Evolutionary conservation across 2,329 filamentous ascomycete genomes (phyloP).

Genomic region (Periglandula ipomoeae): DNA sequence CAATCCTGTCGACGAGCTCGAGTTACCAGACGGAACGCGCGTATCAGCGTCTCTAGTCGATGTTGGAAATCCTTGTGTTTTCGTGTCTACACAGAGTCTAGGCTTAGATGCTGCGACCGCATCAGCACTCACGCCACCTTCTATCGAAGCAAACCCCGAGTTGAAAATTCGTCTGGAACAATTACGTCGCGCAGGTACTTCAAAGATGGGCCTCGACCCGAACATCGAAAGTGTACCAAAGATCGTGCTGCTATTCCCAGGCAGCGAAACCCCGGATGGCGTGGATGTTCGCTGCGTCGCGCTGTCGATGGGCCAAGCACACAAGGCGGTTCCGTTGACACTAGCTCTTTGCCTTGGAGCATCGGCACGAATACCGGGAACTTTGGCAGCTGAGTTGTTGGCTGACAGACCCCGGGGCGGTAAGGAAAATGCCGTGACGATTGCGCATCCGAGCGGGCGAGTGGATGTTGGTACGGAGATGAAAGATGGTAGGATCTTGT

Average conservation of each 20-base stretch:
- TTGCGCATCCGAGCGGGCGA: slow-evolving; percentile 37
- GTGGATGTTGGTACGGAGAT: slow-evolving; percentile 36
- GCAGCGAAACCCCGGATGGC: slow-evolving; percentile 15
- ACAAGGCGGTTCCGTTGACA: slow-evolving; percentile 47
- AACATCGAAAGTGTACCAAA: slow-evolving; percentile 47
- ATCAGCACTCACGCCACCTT: slow-evolving; percentile 42
- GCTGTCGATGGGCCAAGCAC: slow-evolving; percentile 46
- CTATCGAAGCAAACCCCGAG: slow-evolving; percentile 35
- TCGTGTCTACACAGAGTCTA: slow-evolving; percentile 46
- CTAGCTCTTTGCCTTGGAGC: slow-evolving; percentile 42
- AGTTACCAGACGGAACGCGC: slow-evolving; percentile 22
- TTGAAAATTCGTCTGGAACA: slow-evolving; percentile 40
- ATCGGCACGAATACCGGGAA: slow-evolving; percentile 36
- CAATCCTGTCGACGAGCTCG: slow-evolving; percentile 40
- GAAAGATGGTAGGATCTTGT: slow-evolving; percentile 28
- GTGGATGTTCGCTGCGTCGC: slow-evolving; percentile 37
- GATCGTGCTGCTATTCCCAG: slow-evolving; percentile 39
- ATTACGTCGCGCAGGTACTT: slow-evolving; percentile 48
- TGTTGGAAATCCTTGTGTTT: slow-evolving; percentile 55
- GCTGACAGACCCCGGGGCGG: slow-evolving; percentile 8
- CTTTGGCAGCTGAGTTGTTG: slow-evolving; percentile 29
- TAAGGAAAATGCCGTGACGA: slow-evolving; percentile 22
- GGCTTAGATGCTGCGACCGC: slow-evolving; percentile 34
- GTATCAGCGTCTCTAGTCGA: slow-evolving; percentile 50
- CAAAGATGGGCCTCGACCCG: slow-evolving; percentile 50